phyloP scores from a whole-genome alignment of 2,329 filamentous ascomycete genomes.

The Fusarium oligoseptatum region DNA sequence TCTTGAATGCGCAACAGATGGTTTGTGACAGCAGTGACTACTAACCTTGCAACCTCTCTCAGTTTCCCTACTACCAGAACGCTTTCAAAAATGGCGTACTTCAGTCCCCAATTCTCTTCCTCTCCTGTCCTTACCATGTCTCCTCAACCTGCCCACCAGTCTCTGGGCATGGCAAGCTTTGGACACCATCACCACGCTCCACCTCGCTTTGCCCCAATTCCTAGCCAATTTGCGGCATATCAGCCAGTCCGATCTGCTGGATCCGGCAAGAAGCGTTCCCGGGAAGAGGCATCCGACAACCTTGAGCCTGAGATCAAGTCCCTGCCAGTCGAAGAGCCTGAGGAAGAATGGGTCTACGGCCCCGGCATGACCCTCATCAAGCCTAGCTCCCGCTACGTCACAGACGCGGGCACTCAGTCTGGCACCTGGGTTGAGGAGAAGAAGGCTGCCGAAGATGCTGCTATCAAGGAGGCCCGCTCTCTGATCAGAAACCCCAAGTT shows the following conservation, averaged over 20 bases:
- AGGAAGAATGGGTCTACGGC: constrained; percentile 77
- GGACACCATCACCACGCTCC: constrained; percentile 43
- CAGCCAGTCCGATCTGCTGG: constrained; percentile 48
- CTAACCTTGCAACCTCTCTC: constrained; percentile 45
- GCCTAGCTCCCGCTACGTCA: constrained; percentile 68
- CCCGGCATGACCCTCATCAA: constrained; percentile 82
- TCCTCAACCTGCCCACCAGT: constrained; percentile 52
- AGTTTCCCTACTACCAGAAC: constrained; percentile 31
- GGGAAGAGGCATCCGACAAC: constrained; percentile 78
- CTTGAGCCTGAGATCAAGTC: constrained; percentile 70
- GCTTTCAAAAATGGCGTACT: constrained; percentile 57
- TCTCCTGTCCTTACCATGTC: constrained; percentile 61
- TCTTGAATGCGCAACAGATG: constrained; percentile 42
- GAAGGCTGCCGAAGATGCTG: constrained; percentile 64
- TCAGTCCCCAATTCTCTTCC: constrained; percentile 57
- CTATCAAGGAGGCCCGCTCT: constrained; percentile 61
- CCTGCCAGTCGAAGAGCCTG: constrained; percentile 61
- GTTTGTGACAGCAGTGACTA: constrained; percentile 51
- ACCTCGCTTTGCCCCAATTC: constrained; percentile 43
- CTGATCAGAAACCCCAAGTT: constrained; percentile 73
- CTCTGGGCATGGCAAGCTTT: constrained; percentile 49
- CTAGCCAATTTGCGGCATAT: constrained; percentile 36
- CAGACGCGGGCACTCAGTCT: constrained; percentile 73
- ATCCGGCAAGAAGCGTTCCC: constrained; percentile 78
- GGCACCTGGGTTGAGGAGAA: constrained; percentile 81